Percentiles rank a stretch among this genome's conserved stretches.
These are phyloP conservation scores for Trichoderma erinaceum DNA, from an alignment of 495 filamentous ascomycete species.

Conservation along the genomic window DNA sequence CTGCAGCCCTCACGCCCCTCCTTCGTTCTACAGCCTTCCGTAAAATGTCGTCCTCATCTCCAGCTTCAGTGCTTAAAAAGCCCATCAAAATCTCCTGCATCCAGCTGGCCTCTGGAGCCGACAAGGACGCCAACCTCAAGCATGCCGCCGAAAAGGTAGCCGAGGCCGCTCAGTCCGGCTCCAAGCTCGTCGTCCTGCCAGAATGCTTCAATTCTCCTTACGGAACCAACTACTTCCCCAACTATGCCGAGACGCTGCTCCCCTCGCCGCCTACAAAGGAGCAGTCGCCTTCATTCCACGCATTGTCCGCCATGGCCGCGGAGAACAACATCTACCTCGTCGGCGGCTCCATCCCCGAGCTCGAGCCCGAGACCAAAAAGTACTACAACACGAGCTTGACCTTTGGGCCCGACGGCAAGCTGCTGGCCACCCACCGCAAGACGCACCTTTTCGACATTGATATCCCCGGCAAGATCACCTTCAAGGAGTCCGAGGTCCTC, in stretches of 20 bases:
- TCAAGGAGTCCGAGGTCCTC: slow-evolving; percentile 85
- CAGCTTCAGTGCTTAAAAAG: slow-evolving; percentile 58
- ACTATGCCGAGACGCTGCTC: slow-evolving; percentile 82
- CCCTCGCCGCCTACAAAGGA: slow-evolving; percentile 66
- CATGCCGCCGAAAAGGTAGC: slow-evolving; percentile 77
- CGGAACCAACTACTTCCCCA: slow-evolving; percentile 82
- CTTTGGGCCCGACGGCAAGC: slow-evolving; percentile 66
- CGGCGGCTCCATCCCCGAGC: slow-evolving; percentile 90
- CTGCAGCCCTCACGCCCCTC: background rate
- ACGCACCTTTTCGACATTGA: slow-evolving; percentile 98
- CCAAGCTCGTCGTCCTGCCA: slow-evolving; percentile 63
- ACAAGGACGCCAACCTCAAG: slow-evolving; percentile 79
- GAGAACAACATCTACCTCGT: slow-evolving; percentile 74
- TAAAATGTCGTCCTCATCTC: slow-evolving; percentile 40
- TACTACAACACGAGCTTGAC: slow-evolving; percentile 89
- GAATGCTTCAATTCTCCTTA: slow-evolving; percentile 99
- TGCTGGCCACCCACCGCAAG: slow-evolving; percentile 88
- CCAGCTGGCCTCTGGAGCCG: slow-evolving; percentile 70
- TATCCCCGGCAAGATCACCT: slow-evolving; percentile 89
- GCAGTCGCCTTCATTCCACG: slow-evolving; percentile 76
- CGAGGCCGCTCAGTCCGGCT: slow-evolving; percentile 69
- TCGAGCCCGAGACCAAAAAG: slow-evolving; percentile 46
- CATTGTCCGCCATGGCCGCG: slow-evolving; percentile 68
- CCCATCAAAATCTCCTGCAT: slow-evolving; percentile 77
- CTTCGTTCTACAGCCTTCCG: slow-evolving; percentile 20